These are phyloP conservation scores for Colletotrichum somersetense DNA, from an alignment of 2,329 filamentous ascomycete species.

Conservation along the genomic window DNA sequence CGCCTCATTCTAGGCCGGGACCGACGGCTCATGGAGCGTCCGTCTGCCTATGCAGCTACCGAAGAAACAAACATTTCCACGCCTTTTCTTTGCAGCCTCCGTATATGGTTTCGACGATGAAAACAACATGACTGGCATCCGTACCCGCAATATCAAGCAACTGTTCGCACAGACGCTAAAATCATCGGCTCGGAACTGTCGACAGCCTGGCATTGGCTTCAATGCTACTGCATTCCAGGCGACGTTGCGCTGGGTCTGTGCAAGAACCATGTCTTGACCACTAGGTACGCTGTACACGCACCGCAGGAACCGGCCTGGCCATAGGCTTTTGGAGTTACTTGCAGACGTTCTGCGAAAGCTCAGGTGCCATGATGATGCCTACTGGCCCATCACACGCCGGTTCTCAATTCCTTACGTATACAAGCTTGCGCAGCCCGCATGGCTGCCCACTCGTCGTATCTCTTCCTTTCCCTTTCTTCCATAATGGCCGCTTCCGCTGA, in stretches of 20 bases:
- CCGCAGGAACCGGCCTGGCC: background rate
- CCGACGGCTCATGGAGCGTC: background rate
- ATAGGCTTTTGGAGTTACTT: background rate
- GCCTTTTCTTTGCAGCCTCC: background rate
- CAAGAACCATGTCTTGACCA: slow-evolving; percentile 21
- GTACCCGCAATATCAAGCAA: background rate
- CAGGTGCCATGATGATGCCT: background rate
- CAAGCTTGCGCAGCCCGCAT: background rate
- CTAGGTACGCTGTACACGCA: background rate
- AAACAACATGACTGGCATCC: background rate
- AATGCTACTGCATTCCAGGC: slow-evolving; percentile 1
- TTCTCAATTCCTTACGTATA: background rate
- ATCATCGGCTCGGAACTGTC: background rate
- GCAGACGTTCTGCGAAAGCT: background rate
- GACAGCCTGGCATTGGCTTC: slow-evolving; percentile 6
- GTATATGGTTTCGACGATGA: background rate
- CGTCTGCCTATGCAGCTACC: background rate
- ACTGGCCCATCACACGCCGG: background rate
- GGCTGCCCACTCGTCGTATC: background rate
- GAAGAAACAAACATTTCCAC: background rate
- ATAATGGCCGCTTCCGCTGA: background rate
- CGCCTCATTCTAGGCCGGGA: background rate
- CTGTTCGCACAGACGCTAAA: background rate
- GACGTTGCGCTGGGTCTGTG: slow-evolving; percentile 2
- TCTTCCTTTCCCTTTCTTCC: background rate